Conservation (phyloP, 306 rosid species). For the Vigna reflexopilosa region DNA sequence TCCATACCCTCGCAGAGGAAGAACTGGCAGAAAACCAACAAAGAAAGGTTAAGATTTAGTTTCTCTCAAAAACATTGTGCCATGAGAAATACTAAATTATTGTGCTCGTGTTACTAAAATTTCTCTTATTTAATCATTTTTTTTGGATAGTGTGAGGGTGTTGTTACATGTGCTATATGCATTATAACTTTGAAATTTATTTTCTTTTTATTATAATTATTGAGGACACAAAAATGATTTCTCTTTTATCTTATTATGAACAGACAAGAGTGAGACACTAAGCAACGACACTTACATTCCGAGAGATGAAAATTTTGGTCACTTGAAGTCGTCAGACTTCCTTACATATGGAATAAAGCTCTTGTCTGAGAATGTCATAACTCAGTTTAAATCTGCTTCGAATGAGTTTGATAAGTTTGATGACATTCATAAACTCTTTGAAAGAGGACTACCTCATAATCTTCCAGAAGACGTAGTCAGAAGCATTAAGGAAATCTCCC, state of each 20-base stretch:
- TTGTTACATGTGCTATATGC: no score
- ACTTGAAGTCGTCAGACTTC: conserved; percentile 69
- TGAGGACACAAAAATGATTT: background rate
- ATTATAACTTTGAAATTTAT: no score
- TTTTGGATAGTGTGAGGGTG: no score
- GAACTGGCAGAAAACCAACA: conserved; percentile 61
- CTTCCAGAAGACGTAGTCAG: conserved; percentile 48
- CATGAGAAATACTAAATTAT: no score
- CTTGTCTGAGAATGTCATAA: conserved; percentile 48
- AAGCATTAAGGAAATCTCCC: conserved; percentile 56
- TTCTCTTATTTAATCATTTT: no score
- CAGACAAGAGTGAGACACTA: conserved; percentile 57
- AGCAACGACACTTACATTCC: conserved; percentile 54
- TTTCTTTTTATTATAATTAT: background rate
- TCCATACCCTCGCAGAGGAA: conserved; percentile 82
- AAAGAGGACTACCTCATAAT: conserved; percentile 50
- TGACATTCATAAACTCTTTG: conserved; percentile 58
- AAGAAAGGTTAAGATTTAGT: conserved; percentile 43
- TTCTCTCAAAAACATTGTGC: no score
- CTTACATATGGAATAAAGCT: conserved; percentile 63
- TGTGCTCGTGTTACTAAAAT: no score
- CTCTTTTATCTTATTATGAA: background rate
- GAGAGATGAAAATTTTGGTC: conserved; percentile 70
- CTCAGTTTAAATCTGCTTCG: conserved; percentile 36
- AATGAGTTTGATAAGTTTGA: conserved; percentile 58